Base-by-base conservation (phyloP, 768 basidiomycete species). In the Amanita rubescens region DNA sequence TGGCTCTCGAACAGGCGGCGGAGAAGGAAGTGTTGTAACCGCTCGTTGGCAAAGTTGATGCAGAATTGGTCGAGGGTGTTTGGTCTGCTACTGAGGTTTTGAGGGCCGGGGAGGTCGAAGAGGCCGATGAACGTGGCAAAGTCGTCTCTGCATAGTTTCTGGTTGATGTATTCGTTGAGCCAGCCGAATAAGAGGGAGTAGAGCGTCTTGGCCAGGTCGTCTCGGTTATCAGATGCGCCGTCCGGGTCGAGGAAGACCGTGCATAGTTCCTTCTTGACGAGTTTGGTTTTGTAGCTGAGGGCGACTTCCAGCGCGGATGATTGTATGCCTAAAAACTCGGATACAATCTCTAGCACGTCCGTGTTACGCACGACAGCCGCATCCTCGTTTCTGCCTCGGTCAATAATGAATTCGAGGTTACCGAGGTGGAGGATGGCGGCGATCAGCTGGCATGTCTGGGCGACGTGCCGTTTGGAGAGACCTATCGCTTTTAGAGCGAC, bases 51-150 rank as follows among this genome's bases (percentile, higher is more conserved):
- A 60, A 92, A 94, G 70, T 98, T 99, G 75, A 97, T 78, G 68
- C 89, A 90, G 67, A 98, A 93, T 58, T 97, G 93, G 65, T 99
- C 94, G 45, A 99, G 81, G 5, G 93, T 94, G 69, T 99, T 97
- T 53, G 87, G 75, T 1, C 91, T 80, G 54, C 84, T 86, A 3
- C 86, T 83, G 70, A 92, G 80, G 69, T 96, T 94, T 67, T 96
- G 93, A 4, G 88, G 80, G 5, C 95, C 94, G 2, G 95, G 94
- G 10, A 98, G 81, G 67, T 99, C 94, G 63, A 98, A 87, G 33
- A 98, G 77, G 8, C 93, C 91, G 59, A 98, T 86, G 71, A 94
- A 96, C 2, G 89, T 90, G 3, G 79, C 75, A 58, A 93, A 99
- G 64, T 96, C 93, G 35, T 97, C 94, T 20, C 85, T 82, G 73